phyloP scores from a whole-genome alignment of 768 basidiomycete genomes.

The Leccinellum rugosiceps region DNA sequence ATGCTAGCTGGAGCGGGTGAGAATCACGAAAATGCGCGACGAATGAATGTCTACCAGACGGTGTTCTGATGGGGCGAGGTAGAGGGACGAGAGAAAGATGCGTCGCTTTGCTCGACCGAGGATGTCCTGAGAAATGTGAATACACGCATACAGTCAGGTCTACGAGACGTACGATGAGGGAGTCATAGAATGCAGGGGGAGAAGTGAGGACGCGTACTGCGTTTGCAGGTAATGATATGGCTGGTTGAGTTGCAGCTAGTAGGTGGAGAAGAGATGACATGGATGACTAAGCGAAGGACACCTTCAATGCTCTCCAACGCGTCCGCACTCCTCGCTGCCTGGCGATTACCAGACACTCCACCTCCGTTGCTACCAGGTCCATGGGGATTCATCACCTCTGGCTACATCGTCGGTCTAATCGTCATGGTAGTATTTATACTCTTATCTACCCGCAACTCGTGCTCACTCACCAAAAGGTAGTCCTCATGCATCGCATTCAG shows the following conservation, averaged over 20 bases:
- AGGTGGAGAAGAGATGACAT: slow-evolving; percentile 14
- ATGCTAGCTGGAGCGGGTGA: slow-evolving; percentile 54
- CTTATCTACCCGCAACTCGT: neutral
- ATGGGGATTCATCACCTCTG: slow-evolving; percentile 71
- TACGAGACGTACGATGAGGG: slow-evolving; percentile 46
- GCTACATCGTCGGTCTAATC: slow-evolving; percentile 66
- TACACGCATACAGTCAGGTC: neutral
- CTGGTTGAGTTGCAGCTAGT: slow-evolving; percentile 44
- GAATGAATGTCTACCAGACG: slow-evolving; percentile 61
- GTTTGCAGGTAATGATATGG: slow-evolving; percentile 42
- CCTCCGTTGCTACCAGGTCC: slow-evolving; percentile 48
- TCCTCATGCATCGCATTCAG: slow-evolving; percentile 73
- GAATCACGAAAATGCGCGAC: neutral
- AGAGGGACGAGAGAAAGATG: slow-evolving; percentile 88
- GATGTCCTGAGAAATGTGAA: slow-evolving; percentile 51
- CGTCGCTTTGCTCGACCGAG: slow-evolving; percentile 72
- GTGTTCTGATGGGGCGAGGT: slow-evolving; percentile 76
- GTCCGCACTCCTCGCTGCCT: slow-evolving; percentile 26
- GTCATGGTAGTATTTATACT: slow-evolving; percentile 48
- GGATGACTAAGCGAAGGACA: slow-evolving; percentile 23
- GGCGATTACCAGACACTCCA: neutral
- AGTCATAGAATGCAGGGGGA: slow-evolving; percentile 56
- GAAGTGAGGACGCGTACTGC: slow-evolving; percentile 52
- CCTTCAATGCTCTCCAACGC: slow-evolving; percentile 4
- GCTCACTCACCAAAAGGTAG: slow-evolving; percentile 42